A percentile compares a stretch with the other conserved stretches of the same genome.
Evolutionary conservation across 306 rosid genomes (phyloP).

Genomic region (Purshia tridentata): DNA sequence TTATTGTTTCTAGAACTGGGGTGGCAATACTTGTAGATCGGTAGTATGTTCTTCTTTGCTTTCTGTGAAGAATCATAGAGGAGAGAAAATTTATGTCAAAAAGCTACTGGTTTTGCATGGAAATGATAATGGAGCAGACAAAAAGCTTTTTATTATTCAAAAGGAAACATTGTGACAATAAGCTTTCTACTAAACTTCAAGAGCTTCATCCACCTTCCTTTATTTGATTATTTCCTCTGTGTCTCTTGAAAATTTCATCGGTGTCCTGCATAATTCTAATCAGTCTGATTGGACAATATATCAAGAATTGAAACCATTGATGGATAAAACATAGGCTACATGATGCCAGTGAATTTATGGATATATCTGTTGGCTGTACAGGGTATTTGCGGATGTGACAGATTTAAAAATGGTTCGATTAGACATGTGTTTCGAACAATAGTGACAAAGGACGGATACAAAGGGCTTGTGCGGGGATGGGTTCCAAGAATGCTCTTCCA

Average conservation of each 20-base stretch:
- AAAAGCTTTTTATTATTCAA: background rate
- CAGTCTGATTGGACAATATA: background rate
- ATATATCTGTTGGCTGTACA: conserved; percentile 28
- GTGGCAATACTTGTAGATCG: background rate
- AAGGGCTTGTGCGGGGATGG: conserved; percentile 95
- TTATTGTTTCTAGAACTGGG: background rate
- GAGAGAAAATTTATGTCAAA: no score
- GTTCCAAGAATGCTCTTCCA: conserved; percentile 95
- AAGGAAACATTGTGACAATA: background rate
- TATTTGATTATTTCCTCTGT: background rate
- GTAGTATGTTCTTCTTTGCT: background rate
- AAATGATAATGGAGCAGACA: background rate
- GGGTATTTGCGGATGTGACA: conserved; percentile 97
- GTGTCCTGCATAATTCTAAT: background rate
- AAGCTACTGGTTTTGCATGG: background rate
- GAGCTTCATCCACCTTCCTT: background rate
- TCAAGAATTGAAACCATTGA: background rate
- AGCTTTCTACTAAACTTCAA: background rate
- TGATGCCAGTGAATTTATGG: background rate
- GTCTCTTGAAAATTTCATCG: background rate
- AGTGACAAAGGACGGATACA: conserved; percentile 74
- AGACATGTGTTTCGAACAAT: conserved; percentile 66
- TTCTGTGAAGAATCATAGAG: background rate
- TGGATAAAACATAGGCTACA: background rate
- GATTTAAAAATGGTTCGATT: conserved; percentile 82